A percentile compares a stretch with the other conserved stretches of the same genome.
These are phyloP conservation scores for Schrenkiella parvula DNA, from an alignment of 345 rosid species.

Conservation along the genomic window DNA sequence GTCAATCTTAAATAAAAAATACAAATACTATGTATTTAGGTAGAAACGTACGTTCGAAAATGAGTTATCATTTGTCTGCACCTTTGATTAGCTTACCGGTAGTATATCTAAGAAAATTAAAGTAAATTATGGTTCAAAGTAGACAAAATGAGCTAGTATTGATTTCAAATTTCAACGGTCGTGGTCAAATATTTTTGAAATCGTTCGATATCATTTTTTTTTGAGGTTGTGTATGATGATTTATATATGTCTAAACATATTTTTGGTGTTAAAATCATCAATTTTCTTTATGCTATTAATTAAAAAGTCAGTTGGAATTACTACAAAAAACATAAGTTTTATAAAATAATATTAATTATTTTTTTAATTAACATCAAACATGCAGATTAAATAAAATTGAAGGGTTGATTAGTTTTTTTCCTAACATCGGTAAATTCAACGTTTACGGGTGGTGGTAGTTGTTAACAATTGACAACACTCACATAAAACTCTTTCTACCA, in stretches of 20 bases:
- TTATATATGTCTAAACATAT: background rate
- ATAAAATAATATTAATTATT: no score
- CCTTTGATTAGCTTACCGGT: background rate
- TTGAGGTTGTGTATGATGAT: background rate
- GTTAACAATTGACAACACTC: no score
- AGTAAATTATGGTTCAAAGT: background rate
- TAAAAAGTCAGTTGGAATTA: no score
- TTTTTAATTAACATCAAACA: no score
- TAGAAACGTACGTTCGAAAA: background rate
- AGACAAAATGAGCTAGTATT: background rate
- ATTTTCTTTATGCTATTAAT: no score
- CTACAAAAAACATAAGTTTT: no score
- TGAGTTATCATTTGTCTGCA: background rate
- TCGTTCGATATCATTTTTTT: background rate
- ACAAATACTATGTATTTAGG: background rate
- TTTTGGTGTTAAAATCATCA: no score
- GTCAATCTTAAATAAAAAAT: background rate
- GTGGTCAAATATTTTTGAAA: background rate
- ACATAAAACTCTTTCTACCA: no score
- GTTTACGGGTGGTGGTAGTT: no score
- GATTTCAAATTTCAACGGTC: background rate
- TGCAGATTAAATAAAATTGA: no score
- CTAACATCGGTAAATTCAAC: no score
- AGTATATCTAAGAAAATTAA: background rate
- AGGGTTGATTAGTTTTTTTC: no score